Conservation (phyloP, 352 stramenopile species). For the Pelagophyceae sp. region DNA sequence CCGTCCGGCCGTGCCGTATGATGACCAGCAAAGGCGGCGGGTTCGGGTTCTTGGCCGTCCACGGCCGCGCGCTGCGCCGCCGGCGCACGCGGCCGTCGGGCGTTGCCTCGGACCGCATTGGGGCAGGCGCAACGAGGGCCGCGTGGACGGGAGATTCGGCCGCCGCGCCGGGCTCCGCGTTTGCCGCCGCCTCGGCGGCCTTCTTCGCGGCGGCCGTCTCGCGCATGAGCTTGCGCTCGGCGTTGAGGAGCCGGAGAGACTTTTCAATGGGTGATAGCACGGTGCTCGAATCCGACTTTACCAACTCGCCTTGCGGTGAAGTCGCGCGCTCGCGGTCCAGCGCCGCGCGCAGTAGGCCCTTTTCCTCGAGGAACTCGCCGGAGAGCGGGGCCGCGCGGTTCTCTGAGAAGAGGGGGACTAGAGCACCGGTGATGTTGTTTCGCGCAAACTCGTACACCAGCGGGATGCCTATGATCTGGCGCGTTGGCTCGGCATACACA, state of each 20-base stretch:
- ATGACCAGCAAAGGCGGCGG: slow-evolving; percentile 44
- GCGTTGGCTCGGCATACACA: slow-evolving; percentile 47
- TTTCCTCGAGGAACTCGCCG: slow-evolving; percentile 44
- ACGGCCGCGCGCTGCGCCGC: not conserved
- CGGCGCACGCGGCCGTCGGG: not conserved
- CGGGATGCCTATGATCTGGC: no score
- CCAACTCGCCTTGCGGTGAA: not conserved
- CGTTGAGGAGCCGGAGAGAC: slow-evolving; percentile 31
- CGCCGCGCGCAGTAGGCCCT: slow-evolving; percentile 38
- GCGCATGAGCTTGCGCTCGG: slow-evolving; percentile 18
- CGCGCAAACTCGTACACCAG: not conserved
- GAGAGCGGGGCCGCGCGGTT: slow-evolving; percentile 3
- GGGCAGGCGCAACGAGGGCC: no score
- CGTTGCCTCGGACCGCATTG: no score
- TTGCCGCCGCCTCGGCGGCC: not conserved
- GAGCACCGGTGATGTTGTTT: not conserved
- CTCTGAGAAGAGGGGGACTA: not conserved
- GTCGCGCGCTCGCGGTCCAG: slow-evolving; percentile 26
- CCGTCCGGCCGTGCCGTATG: slow-evolving; percentile 48
- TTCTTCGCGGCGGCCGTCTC: not conserved
- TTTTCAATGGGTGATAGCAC: slow-evolving; percentile 35
- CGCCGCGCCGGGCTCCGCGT: slow-evolving; percentile 23
- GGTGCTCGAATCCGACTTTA: not conserved
- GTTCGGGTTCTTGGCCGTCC: slow-evolving; percentile 28
- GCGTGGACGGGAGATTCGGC: slow-evolving; percentile 28